Evolutionary conservation across 2,329 filamentous ascomycete species (phyloP).

Genomic region (Didymellaceae sp.): DNA sequence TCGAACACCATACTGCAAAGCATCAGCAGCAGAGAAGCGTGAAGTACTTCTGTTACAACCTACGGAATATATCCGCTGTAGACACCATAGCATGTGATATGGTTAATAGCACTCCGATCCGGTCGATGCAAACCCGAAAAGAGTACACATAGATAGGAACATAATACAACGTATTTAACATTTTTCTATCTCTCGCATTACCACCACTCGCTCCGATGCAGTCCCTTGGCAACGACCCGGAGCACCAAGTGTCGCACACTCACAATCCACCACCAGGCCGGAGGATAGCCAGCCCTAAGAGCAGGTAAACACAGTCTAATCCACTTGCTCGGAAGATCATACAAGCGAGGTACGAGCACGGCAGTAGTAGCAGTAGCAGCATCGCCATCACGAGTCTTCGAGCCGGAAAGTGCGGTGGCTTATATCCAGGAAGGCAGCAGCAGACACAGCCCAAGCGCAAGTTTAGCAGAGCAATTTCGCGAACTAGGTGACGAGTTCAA

Average conservation of each 20-base stretch:
- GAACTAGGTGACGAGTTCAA: conserved; percentile 13
- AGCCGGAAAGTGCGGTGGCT: neutral
- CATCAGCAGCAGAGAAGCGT: no score
- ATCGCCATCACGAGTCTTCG: neutral
- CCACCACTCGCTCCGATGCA: neutral
- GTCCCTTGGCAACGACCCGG: no score
- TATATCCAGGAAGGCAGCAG: conserved; percentile 14
- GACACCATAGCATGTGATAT: no score
- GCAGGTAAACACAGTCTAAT: conserved; percentile 11
- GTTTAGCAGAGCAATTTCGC: conserved; percentile 9
- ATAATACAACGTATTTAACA: neutral
- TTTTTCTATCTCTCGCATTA: neutral
- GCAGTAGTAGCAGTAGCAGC: neutral
- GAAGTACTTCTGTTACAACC: no score
- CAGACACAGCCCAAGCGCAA: conserved; percentile 14
- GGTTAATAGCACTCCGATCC: no score
- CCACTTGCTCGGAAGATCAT: neutral
- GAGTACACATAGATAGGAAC: no score
- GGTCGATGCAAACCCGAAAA: no score
- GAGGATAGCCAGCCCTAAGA: neutral
- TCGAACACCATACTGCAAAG: no score
- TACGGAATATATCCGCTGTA: no score
- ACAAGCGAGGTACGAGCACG: neutral
- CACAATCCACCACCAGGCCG: no score
- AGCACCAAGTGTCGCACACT: no score